Evolutionary conservation across 1,284 basidiomycete genomes (phyloP), one percentile per base, ranked within the genome.

Genomic region (Cutaneotrichosporon daszewskae): DNA sequence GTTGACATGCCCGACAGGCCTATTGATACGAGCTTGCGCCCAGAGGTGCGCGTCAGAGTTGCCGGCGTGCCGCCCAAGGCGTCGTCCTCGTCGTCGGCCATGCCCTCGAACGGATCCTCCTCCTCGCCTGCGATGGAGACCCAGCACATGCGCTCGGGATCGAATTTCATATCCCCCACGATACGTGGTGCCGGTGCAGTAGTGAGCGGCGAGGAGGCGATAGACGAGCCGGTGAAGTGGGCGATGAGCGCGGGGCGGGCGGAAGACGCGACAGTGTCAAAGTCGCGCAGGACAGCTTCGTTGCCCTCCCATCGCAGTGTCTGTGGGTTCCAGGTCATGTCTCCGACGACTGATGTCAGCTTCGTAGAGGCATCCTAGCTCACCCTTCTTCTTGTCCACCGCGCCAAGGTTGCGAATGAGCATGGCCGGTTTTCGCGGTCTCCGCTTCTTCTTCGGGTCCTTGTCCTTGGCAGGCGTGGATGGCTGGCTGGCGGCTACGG

Each of bases 131-230:
- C 91, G 37, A 79, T 85, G 41, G 83, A 87, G 59, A 92, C 80
- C 92, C 92, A 97, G 60, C 87, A 87, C 89, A 96, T 95, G 31
- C 82, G 80, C 40, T 81, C 66, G 2, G 94, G 90, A 72, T 97
- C 92, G 60, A 97, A 97, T 38, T 90, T 81, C 92, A 97, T 97
- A 74, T 91, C 90, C 40, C 92, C 92, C 12, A 96, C 91, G 59
- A 91, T 82, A 42, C 87, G 79, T 10, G 67, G 54, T 2, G 50
- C 34, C 1, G 58, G 31, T 3, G 55, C 25, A 10, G 19, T 29
- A 13, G 36, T 40, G 9, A 35, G 29, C 1, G 45, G 45, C 24
- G 47, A 40, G 5, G 45, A 37, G 1, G 49, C 53, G 17, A 82
- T 79, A 57, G 85, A 82, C n/a, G 82, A 81, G 31, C 83, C 81